Conservation (phyloP, 2,329 filamentous ascomycete species). For the Zalaria obscura region DNA sequence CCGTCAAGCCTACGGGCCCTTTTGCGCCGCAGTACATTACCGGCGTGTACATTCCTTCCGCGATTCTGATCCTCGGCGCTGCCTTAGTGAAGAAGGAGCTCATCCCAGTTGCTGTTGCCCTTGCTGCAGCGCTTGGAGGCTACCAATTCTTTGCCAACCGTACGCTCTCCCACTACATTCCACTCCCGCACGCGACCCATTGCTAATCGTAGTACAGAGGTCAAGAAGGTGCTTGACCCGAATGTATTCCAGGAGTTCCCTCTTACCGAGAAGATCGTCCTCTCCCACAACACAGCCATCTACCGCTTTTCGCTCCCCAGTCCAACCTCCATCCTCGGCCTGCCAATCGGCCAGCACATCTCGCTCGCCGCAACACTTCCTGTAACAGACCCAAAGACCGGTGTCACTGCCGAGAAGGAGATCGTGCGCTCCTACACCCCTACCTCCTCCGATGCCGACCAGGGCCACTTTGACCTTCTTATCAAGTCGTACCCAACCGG, state of each 20-base stretch:
- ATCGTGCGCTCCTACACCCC: constrained; percentile 87
- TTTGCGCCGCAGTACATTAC: constrained; percentile 53
- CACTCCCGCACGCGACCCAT: too few species aligned
- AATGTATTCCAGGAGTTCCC: constrained; percentile 82
- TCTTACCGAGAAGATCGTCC: constrained; percentile 84
- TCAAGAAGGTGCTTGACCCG: constrained; percentile 74
- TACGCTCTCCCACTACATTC: constrained; percentile 29
- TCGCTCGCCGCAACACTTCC: constrained; percentile 77
- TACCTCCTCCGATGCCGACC: constrained; percentile 76
- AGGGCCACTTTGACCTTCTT: constrained; percentile 87
- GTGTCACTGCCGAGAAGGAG: constrained; percentile 64
- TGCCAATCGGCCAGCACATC: constrained; percentile 73
- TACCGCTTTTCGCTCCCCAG: constrained; percentile 85
- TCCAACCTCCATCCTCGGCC: constrained; percentile 65
- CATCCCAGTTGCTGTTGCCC: constrained; percentile 52
- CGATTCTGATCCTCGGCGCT: constrained; percentile 60
- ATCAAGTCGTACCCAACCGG: constrained; percentile 97
- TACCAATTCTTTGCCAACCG: constrained; percentile 60
- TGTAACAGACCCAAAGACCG: constrained; percentile 43
- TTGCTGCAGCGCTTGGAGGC: constrained; percentile 52
- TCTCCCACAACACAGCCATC: constrained; percentile 98
- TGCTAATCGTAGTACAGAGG: constrained; percentile 36
- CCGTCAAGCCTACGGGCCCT: constrained; percentile 20
- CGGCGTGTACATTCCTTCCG: constrained; percentile 73
- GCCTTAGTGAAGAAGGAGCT: constrained; percentile 68